phyloP scores from a whole-genome alignment of 2,329 filamentous ascomycete species.

The Coniochaeta sp. region DNA sequence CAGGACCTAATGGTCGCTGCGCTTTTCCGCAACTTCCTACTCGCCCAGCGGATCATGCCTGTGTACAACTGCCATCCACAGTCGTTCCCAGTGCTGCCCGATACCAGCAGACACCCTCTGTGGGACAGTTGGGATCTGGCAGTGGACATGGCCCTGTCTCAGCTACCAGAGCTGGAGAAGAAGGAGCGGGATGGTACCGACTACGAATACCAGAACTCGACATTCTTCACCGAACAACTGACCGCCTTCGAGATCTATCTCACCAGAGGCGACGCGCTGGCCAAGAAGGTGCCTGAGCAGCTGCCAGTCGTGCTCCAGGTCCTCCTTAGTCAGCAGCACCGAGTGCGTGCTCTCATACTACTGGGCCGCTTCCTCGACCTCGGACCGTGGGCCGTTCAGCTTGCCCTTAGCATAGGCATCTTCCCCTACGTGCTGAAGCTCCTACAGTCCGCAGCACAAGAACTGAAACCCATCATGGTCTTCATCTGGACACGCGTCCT shows the following conservation, averaged over 20 bases:
- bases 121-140: slow-evolving; percentile 98
- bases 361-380: slow-evolving; percentile 91
- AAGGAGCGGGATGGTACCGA: slow-evolving; percentile 64
- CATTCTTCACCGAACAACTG: slow-evolving; percentile 94
- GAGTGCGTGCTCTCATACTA: slow-evolving; percentile 82
- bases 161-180: slow-evolving; percentile 78
- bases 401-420: slow-evolving; percentile 94
- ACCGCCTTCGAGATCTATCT: slow-evolving; percentile 97
- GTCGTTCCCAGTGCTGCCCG: slow-evolving; percentile 84
- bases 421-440: slow-evolving; percentile 98
- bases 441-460: slow-evolving; percentile 86
- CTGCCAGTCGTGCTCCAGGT: slow-evolving; percentile 95
- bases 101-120: slow-evolving; percentile 87
- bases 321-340: slow-evolving; percentile 88
- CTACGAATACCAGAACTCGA: slow-evolving; percentile 93
- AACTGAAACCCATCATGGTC: slow-evolving; percentile 97
- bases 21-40: slow-evolving; percentile 88
- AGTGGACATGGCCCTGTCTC: slow-evolving; percentile 87
- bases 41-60: slow-evolving; percentile 92
- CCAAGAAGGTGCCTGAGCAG: slow-evolving; percentile 85
- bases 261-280: slow-evolving; percentile 68
- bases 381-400: slow-evolving; percentile 96
- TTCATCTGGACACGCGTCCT: slow-evolving; percentile 98
- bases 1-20: slow-evolving; percentile 99
- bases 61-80: slow-evolving; percentile 94